Conservation (phyloP, 1,139 yeast genomes). For the Neolecta irregularis region DNA sequence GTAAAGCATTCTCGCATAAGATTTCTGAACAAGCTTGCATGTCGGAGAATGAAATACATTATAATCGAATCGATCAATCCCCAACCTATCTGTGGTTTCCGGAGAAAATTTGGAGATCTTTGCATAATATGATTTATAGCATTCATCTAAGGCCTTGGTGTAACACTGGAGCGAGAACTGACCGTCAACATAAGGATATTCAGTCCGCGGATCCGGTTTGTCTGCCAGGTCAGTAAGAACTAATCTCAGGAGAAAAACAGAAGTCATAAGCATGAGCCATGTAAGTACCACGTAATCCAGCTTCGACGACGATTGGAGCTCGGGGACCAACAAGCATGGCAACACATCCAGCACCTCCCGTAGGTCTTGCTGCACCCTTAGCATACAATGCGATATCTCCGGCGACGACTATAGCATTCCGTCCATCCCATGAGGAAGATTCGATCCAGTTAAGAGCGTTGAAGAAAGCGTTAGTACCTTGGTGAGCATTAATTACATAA, state of each 20-base stretch:
- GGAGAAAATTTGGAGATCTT: slow-evolving; percentile 29
- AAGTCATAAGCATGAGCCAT: slow-evolving; percentile 22
- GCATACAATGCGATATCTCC: slow-evolving; percentile 98
- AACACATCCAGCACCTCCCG: slow-evolving; percentile 98
- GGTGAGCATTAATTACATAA: no score
- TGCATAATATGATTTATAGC: slow-evolving; percentile 67
- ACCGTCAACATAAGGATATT: slow-evolving; percentile 96
- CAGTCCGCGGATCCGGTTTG: slow-evolving; percentile 86
- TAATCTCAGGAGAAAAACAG: no score
- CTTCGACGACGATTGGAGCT: slow-evolving; percentile 88
- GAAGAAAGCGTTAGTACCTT: slow-evolving; percentile 87
- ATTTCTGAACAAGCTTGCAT: slow-evolving; percentile 85
- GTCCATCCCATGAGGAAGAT: slow-evolving; percentile 94
- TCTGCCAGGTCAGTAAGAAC: not conserved
- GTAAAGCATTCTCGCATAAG: slow-evolving; percentile 82
- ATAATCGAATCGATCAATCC: slow-evolving; percentile 66
- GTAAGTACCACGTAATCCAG: slow-evolving; percentile 41
- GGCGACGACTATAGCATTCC: slow-evolving; percentile 91
- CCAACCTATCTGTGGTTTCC: slow-evolving; percentile 19
- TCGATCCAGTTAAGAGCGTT: slow-evolving; percentile 94
- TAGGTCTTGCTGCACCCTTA: slow-evolving; percentile 96
- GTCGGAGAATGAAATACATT: slow-evolving; percentile 98
- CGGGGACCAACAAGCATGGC: slow-evolving; percentile 94
- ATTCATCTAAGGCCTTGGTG: slow-evolving; percentile 79
- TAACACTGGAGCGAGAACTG: slow-evolving; percentile 90